Base-by-base conservation (phyloP, 1,139 yeast genomes). In the Geotrichum klebahnii region DNA sequence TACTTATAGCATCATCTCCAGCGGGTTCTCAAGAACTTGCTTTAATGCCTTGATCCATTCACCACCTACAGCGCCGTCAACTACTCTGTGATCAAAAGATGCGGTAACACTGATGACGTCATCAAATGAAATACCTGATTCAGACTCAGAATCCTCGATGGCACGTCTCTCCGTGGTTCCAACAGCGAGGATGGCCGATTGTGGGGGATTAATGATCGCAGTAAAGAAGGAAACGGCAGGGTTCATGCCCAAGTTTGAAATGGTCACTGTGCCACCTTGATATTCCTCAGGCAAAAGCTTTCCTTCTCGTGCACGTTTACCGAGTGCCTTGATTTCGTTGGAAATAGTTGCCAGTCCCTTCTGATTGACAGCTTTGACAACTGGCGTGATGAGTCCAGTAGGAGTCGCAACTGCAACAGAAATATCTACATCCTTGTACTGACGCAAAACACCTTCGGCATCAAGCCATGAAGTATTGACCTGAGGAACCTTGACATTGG, bases 341-440 rank as follows among this genome's bases (percentile, higher is more conserved):
- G 97, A 90, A 66, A 92, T 92, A 39, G 81, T 64, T 48, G 82
- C 79, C 57, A 92, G 79, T 40, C 98, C 98, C 77, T 84, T 87
- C 58, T 83, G 63, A 67, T 92, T 87, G 45, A 95, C 96, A 65
- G 83, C 78, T 71, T 80, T 83, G 60, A 92, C 88, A 62, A 92
- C 92, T 59, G 99, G 99, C 46, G 99, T 92, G 70, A 94, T 84
- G 63, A 92, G 79, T 52, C 99, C 99, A 52, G 95, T 81, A 68
- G 97, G 97, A 19, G 98, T 92, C 55, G 98, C 95, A 58, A 92
- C 99, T 40, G 99, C 99, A 55, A 92, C 97, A 26, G 97, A 89
- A 54, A 92, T 95, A 67, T 92, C 99, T 55, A 90, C 97, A 63
- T 82, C 84, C 66, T 78, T 76, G 79, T 82, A 92, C 73, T 86